Evolutionary conservation across 2,329 filamentous ascomycete genomes (phyloP).

Genomic region (Mariannaea sp.): DNA sequence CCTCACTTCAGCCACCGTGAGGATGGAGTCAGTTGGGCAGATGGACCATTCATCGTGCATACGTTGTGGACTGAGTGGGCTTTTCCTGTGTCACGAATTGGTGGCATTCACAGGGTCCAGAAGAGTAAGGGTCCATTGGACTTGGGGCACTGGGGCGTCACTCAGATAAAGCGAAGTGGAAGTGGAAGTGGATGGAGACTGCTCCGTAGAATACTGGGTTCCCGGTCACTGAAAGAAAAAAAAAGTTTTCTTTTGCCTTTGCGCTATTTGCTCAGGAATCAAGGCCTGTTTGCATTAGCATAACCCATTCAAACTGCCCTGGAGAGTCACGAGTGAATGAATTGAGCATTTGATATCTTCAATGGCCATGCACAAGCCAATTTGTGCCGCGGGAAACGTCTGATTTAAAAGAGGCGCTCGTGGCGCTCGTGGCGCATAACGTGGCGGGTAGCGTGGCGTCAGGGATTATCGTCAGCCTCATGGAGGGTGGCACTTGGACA

Average conservation of each 20-base stretch:
- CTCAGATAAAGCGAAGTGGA: slow-evolving; percentile 31
- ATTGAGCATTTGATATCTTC: slow-evolving; percentile 7
- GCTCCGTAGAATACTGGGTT: slow-evolving; percentile 19
- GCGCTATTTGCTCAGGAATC: slow-evolving; percentile 1
- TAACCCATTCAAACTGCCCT: too few relatives aligned
- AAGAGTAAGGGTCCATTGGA: slow-evolving; percentile 30
- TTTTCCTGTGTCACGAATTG: slow-evolving; percentile 13
- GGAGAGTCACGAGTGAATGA: slow-evolving; percentile 20
- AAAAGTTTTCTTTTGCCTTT: slow-evolving; percentile 5
- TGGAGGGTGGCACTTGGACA: slow-evolving; percentile 22
- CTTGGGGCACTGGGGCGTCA: slow-evolving; percentile 28
- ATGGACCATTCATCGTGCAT: slow-evolving; percentile 24
- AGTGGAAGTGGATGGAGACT: slow-evolving; percentile 28
- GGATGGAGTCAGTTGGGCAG: slow-evolving; percentile 24
- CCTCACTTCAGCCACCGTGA: slow-evolving; percentile 12
- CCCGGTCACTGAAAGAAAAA: slow-evolving; percentile 16
- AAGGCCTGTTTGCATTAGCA: slow-evolving; percentile 26
- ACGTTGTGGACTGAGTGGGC: slow-evolving; percentile 21
- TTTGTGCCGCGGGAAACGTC: slow-evolving; percentile 7
- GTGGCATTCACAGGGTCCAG: slow-evolving; percentile 10
- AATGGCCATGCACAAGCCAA: slow-evolving; percentile 22
- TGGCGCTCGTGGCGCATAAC: slow-evolving; percentile 16
- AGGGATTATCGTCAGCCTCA: slow-evolving; percentile 27
- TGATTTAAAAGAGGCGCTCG: slow-evolving; percentile 16
- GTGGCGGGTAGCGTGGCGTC: slow-evolving; percentile 16